Base-by-base conservation (phyloP, 2,329 filamentous ascomycete species). In the Fusarium subglutinans region DNA sequence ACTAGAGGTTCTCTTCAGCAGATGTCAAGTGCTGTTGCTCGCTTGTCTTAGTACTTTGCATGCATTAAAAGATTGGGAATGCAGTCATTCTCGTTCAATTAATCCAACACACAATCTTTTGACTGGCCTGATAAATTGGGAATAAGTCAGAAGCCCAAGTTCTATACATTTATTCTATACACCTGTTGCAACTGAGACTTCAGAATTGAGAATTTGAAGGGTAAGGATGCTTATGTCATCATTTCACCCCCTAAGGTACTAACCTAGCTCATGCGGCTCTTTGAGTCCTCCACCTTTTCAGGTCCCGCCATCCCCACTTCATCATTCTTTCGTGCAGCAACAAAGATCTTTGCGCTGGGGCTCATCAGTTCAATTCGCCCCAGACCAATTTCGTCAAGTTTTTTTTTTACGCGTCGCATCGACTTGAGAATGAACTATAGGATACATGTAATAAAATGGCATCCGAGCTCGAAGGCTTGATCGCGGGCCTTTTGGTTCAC, bases 401-500 rank as follows among this genome's bases (percentile, higher is more conserved):
- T 65, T 51, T 35, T 78, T 77, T 70, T 62, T 62, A 58, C 60
- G 61, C 60, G 63, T 62, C 57, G 50, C 59, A 70, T 70, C 62
- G 47, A 55, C 53, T 47, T 66, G 78, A 75, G 70, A 74, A 83
- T 83, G 81, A 78, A 30, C 62, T 63, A 37, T 63, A 55, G 41
- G 53, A 47, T 56, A 45, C 58, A 20, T 51, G 33, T 50, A 48
- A 72, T 63, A 73, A 51, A 58, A 84, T 84, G 82, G 79, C 80
- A 63, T 80, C 79, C 67, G 82, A 84, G 73, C 81, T 83, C 33
- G 82, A 84, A 76, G 81, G 80, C 70, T 75, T 83, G 70, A 82
- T 84, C 67, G 80, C 79, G 53, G 77, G 78, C 63, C 76, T 84
- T 51, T 72, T 84, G 68, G 78, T 82, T 55, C 72, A 83, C 40